Conservation (phyloP, 2,329 filamentous ascomycete genomes). For the Tolypocladium endophyticum region DNA sequence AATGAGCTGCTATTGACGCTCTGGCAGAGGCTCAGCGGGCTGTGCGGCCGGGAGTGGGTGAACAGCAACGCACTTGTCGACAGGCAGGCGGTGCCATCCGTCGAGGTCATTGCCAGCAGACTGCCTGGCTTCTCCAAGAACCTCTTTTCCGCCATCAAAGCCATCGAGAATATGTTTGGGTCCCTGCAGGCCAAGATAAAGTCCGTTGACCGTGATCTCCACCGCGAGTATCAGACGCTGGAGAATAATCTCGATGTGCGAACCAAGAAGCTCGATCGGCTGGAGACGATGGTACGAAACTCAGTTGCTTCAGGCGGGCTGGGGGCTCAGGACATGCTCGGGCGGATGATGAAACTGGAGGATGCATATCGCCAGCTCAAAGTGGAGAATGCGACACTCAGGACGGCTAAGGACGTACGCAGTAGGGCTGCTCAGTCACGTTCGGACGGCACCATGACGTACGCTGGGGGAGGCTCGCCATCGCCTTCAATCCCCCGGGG, state of each 20-base stretch:
- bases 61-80: slow-evolving; percentile 84
- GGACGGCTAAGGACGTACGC: slow-evolving; percentile 49
- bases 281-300: slow-evolving; percentile 71
- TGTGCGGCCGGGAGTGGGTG: slow-evolving; percentile 88
- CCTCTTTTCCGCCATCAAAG: slow-evolving; percentile 75
- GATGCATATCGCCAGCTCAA: slow-evolving; percentile 53
- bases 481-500: slow-evolving; percentile 45
- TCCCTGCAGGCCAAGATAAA: slow-evolving; percentile 74
- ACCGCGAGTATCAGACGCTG: slow-evolving; percentile 79
- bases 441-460: slow-evolving; percentile 20
- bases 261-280: slow-evolving; percentile 73
- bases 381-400: slow-evolving; percentile 59
- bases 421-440: slow-evolving; percentile 34
- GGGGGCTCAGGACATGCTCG: slow-evolving; percentile 30
- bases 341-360: slow-evolving; percentile 42
- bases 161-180: slow-evolving; percentile 68
- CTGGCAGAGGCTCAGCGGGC: slow-evolving; percentile 76
- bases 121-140: slow-evolving; percentile 86
- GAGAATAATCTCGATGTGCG: slow-evolving; percentile 72
- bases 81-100: slow-evolving; percentile 67
- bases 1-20: slow-evolving; percentile 80
- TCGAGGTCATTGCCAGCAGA: slow-evolving; percentile 78
- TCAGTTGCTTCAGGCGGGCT: slow-evolving; percentile 41
- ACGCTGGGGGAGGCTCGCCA: slow-evolving; percentile 33
- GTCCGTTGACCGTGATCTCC: slow-evolving; percentile 78